A percentile compares a stretch with the other conserved stretches of the same genome.
Evolutionary conservation across 805 yeast genomes (phyloP).

Genomic region (Metschnikowia reukaufii): DNA sequence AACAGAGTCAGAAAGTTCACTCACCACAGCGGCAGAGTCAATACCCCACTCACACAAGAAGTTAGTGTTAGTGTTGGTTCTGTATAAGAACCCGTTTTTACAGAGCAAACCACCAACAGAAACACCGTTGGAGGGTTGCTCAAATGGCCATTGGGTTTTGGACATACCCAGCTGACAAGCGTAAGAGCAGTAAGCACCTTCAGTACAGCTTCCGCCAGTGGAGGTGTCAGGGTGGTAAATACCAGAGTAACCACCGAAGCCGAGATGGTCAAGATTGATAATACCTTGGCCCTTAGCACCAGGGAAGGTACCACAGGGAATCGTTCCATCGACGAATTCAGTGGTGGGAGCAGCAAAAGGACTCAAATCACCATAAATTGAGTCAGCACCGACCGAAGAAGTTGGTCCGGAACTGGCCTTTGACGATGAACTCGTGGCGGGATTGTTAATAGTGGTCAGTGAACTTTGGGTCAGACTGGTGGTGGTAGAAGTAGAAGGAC

Average conservation of each 20-base stretch:
- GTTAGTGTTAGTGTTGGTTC: conserved; percentile 64
- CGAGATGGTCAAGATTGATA: conserved; percentile 65
- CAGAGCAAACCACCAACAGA: conserved; percentile 93
- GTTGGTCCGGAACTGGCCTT: conserved; percentile 28
- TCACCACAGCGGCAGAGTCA: conserved; percentile 65
- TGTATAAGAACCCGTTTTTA: conserved; percentile 80
- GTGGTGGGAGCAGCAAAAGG: conserved; percentile 56
- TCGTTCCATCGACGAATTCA: conserved; percentile 69
- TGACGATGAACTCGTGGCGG: conserved; percentile 17
- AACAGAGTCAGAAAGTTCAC: conserved; percentile 61
- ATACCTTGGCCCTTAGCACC: conserved; percentile 71
- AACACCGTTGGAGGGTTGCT: conserved; percentile 85
- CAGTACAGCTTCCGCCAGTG: conserved; percentile 72
- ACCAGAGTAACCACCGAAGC: conserved; percentile 84
- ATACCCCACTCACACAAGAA: conserved; percentile 88
- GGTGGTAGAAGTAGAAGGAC: conserved; percentile 23
- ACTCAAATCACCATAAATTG: conserved; percentile 54
- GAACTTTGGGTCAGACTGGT: conserved; percentile 18
- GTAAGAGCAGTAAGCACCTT: conserved; percentile 94
- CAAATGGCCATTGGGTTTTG: conserved; percentile 94
- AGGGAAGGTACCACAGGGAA: conserved; percentile 70
- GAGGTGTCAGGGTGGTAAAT: conserved; percentile 58
- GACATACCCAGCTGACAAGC: conserved; percentile 99
- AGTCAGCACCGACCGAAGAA: conserved; percentile 44
- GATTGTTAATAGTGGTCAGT: conserved; percentile 18